Conservation (phyloP, 345 rosid genomes). For the Sonneratia alba region DNA sequence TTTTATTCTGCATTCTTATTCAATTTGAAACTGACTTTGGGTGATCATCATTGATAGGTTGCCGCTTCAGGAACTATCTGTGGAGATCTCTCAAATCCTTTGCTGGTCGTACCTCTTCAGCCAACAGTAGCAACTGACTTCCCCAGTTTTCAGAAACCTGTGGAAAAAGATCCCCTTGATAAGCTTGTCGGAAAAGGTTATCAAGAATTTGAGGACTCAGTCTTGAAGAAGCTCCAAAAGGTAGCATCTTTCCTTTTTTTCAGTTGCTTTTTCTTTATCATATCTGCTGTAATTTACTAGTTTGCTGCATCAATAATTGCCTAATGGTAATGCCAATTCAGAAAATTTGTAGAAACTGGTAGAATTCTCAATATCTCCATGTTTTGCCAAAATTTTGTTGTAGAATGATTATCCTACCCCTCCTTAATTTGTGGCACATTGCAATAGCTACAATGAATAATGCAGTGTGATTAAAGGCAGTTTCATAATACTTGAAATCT, state of each 20-base stretch:
- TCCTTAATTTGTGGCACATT: no score
- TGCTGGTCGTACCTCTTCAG: conserved; percentile 68
- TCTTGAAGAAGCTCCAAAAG: conserved; percentile 56
- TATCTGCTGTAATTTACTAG: neutral
- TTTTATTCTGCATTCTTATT: neutral
- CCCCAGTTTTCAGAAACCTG: conserved; percentile 22
- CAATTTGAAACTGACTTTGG: neutral
- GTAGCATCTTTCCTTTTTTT: conserved; percentile 15
- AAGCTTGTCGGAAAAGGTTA: conserved; percentile 66
- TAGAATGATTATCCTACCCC: neutral
- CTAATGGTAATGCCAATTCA: neutral
- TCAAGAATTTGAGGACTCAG: conserved; percentile 63
- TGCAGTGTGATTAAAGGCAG: neutral
- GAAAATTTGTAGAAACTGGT: neutral
- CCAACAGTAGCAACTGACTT: conserved; percentile 30
- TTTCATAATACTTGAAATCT: neutral
- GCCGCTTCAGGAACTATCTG: conserved; percentile 56
- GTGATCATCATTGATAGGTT: conserved; percentile 27
- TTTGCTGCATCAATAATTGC: neutral
- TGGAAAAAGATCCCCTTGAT: conserved; percentile 35
- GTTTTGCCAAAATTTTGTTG: neutral
- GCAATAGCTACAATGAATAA: no score
- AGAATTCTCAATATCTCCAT: neutral
- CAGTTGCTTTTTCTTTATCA: neutral
- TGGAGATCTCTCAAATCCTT: conserved; percentile 63